Percentiles rank a stretch among this genome's conserved stretches.
These are phyloP conservation scores for Wickerhamomyces canadensis DNA, from an alignment of 805 yeast species.

Conservation along the genomic window DNA sequence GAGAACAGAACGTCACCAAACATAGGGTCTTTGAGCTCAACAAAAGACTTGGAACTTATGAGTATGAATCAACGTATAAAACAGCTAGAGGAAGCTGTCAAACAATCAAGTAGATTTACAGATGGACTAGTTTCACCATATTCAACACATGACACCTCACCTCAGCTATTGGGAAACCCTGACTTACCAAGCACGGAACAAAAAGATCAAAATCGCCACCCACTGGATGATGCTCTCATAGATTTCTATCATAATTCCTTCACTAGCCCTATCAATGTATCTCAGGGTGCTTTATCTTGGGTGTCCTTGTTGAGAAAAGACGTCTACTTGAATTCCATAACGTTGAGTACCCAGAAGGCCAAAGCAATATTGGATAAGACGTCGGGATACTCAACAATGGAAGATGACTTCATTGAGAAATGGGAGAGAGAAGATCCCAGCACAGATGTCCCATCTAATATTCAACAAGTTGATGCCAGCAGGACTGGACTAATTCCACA, in stretches of 20 bases:
- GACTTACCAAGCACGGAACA: neutral
- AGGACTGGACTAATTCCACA: neutral
- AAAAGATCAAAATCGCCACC: neutral
- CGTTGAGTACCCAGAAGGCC: constrained; percentile 3
- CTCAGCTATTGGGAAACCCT: neutral
- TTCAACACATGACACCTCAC: no score
- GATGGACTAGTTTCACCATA: no score
- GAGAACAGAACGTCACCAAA: neutral
- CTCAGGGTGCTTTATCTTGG: constrained; percentile 23
- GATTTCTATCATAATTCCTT: constrained; percentile 11
- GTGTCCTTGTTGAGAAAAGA: constrained; percentile 20
- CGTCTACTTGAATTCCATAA: constrained; percentile 16
- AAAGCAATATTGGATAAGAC: neutral
- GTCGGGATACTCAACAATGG: neutral
- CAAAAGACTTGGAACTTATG: constrained; percentile 2
- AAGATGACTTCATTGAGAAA: constrained; percentile 5
- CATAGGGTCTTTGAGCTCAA: neutral
- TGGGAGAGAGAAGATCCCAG: constrained; percentile 3
- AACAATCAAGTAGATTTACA: neutral
- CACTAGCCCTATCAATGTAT: constrained; percentile 6
- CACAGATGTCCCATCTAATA: no score
- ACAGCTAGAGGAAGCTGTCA: constrained; percentile 11
- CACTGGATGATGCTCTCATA: constrained; percentile 2
- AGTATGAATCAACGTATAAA: constrained; percentile 12
- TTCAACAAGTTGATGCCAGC: neutral